Evolutionary conservation across 305 asterid genomes (phyloP).

Genomic region (Striga hermonthica): DNA sequence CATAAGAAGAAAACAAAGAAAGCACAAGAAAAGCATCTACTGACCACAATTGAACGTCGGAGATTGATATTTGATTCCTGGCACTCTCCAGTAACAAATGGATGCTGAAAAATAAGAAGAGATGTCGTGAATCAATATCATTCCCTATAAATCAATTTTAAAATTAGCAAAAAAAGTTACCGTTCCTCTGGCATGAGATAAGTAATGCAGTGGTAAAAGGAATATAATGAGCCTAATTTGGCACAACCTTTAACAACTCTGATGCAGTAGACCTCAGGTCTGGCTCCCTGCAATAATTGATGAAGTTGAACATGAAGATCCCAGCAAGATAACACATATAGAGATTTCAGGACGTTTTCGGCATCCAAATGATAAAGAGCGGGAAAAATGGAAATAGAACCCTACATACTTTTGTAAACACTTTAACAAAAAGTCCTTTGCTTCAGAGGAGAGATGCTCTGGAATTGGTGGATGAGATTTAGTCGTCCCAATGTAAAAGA

Average conservation of each 20-base stretch:
- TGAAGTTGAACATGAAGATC: slow-evolving; percentile 29
- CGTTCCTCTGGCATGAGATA: background rate
- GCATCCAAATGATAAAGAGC: slow-evolving; percentile 24
- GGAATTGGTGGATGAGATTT: slow-evolving; percentile 92
- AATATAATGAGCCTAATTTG: slow-evolving; percentile 19
- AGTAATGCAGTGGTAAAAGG: slow-evolving; percentile 9
- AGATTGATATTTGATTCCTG: slow-evolving; percentile 47
- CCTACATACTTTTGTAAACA: slow-evolving; percentile 78
- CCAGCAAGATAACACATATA: slow-evolving; percentile 14
- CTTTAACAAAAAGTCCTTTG: slow-evolving; percentile 69
- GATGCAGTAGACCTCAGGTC: slow-evolving; percentile 65
- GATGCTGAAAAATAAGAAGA: slow-evolving; percentile 57
- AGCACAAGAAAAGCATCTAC: slow-evolving; percentile 31
- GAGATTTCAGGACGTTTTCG: slow-evolving; percentile 18
- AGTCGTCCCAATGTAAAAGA: slow-evolving; percentile 78
- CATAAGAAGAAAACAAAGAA: slow-evolving; percentile 14
- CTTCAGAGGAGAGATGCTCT: slow-evolving; percentile 72
- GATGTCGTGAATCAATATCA: slow-evolving; percentile 9
- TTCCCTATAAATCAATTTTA: background rate
- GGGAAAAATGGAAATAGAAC: slow-evolving; percentile 15
- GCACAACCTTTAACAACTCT: slow-evolving; percentile 66
- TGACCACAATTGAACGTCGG: slow-evolving; percentile 50
- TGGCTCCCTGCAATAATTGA: slow-evolving; percentile 67
- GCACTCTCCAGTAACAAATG: slow-evolving; percentile 69
- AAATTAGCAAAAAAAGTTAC: slow-evolving; percentile 7